Evolutionary conservation across 495 filamentous ascomycete species (phyloP).

Genomic region (Penicillium atrosanguineum): DNA sequence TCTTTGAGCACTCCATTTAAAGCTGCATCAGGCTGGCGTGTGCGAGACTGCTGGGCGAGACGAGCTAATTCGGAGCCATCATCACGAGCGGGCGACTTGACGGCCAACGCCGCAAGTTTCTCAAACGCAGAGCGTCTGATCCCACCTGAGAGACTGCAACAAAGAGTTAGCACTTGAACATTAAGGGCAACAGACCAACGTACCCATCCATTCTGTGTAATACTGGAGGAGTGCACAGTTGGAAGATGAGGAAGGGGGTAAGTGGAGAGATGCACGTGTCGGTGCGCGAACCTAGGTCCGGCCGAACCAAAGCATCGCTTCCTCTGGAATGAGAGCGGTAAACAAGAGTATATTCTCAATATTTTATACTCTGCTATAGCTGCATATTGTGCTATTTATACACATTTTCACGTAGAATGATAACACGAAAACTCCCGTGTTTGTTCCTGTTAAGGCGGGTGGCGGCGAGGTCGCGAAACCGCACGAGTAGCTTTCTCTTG

Average conservation of each 20-base stretch:
- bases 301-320: neutral
- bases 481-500: slow-evolving; percentile 6
- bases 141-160: slow-evolving; percentile 36
- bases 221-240: neutral
- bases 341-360: neutral
- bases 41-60: slow-evolving; percentile 55
- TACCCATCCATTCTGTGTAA: slow-evolving; percentile 26
- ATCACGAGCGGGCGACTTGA: slow-evolving; percentile 54
- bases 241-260: slow-evolving; percentile 2
- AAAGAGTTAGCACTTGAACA: neutral
- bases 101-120: slow-evolving; percentile 63
- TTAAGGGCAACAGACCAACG: neutral
- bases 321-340: neutral
- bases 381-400: too few species aligned
- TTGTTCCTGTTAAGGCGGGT: slow-evolving; percentile 5
- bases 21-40: slow-evolving; percentile 32
- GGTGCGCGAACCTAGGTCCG: slow-evolving; percentile 15
- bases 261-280: slow-evolving; percentile 19
- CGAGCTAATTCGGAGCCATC: slow-evolving; percentile 62
- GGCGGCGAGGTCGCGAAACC: slow-evolving; percentile 5
- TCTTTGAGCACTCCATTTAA: slow-evolving; percentile 37
- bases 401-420: neutral
- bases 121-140: slow-evolving; percentile 65
- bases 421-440: neutral
- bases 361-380: neutral